Evolutionary conservation across 23 red algal species (phyloP).

Genomic region (Porphyridium purpureum): DNA sequence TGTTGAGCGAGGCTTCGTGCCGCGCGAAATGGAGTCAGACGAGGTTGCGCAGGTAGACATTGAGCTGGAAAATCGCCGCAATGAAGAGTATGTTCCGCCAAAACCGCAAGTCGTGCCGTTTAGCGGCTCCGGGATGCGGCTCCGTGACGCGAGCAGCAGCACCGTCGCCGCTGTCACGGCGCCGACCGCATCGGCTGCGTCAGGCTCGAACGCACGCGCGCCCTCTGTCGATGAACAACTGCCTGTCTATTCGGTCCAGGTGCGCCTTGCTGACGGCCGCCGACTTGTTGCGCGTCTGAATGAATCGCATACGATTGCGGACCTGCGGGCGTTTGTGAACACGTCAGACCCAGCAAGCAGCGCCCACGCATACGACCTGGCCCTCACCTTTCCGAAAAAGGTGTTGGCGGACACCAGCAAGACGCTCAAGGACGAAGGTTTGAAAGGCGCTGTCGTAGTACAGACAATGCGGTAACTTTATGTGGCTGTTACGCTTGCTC

Average conservation of each 20-base stretch:
- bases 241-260: conserved; percentile 57
- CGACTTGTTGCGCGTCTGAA: conserved; percentile 60
- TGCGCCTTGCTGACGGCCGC: conserved; percentile 81
- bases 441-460: conserved; percentile 83
- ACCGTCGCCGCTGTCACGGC: not conserved
- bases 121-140: conserved; percentile 53
- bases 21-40: conserved; percentile 72
- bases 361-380: conserved; percentile 42
- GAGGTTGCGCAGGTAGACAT: conserved; percentile 71
- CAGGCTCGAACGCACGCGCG: conserved; percentile 3
- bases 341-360: conserved; percentile 12
- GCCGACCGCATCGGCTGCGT: conserved; percentile 1
- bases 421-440: conserved; percentile 64
- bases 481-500: no score
- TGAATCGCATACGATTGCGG: conserved; percentile 49
- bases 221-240: conserved; percentile 25
- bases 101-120: conserved; percentile 51
- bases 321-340: conserved; percentile 43
- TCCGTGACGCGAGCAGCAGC: conserved; percentile 10
- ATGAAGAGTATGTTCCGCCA: conserved; percentile 48
- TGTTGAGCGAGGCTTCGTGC: conserved; percentile 78
- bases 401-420: conserved; percentile 36
- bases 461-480: no score
- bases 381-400: conserved; percentile 55
- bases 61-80: conserved; percentile 62